Percentiles rank a stretch among this genome's conserved stretches.
Evolutionary conservation across 352 stramenopile genomes (phyloP).

Genomic region (Thalassiosira pacifica): DNA sequence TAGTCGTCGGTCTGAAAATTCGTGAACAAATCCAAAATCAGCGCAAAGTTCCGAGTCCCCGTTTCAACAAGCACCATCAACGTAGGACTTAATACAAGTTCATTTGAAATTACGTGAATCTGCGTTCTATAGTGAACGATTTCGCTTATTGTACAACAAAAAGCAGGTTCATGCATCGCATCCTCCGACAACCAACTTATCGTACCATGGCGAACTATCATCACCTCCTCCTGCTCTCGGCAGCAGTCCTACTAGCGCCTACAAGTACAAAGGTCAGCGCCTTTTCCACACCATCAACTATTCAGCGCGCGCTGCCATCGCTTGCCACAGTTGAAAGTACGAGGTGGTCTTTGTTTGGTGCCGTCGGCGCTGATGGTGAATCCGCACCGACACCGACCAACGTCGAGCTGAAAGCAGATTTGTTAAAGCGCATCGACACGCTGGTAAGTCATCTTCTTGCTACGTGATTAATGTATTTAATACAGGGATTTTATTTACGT

Average conservation of each 20-base stretch:
- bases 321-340: too few relatives aligned
- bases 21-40: too few relatives aligned
- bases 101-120: too few relatives aligned
- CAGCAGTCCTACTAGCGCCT: neutral
- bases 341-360: neutral
- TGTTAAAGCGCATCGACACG: constrained; percentile 19
- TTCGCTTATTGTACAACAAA: too few relatives aligned
- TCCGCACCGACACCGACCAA: neutral
- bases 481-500: neutral
- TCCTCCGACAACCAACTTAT: too few relatives aligned
- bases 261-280: neutral
- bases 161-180: too few relatives aligned
- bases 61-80: too few relatives aligned
- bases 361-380: neutral
- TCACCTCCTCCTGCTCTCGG: neutral
- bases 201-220: too few relatives aligned
- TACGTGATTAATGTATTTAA: neutral
- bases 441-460: neutral
- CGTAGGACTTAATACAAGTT: too few relatives aligned
- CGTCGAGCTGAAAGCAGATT: constrained; percentile 10
- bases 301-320: neutral
- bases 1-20: too few relatives aligned
- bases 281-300: constrained; percentile 1
- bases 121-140: too few relatives aligned
- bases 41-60: too few relatives aligned